Conservation (phyloP, 768 basidiomycete genomes). For the Cyclocybe cylindracea region DNA sequence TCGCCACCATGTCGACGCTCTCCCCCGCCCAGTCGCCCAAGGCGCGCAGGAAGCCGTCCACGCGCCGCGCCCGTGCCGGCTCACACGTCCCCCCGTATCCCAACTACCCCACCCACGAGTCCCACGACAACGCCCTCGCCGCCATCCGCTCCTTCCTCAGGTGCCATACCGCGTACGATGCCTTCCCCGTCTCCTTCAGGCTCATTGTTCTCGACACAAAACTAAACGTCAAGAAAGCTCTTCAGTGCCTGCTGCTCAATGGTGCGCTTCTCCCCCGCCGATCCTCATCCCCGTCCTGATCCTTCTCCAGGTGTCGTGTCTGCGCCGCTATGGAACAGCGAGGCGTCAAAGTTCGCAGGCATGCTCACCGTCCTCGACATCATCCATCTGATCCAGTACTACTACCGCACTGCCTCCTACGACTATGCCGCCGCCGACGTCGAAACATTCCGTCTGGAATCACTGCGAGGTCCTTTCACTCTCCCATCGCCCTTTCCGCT, state of each 20-base stretch:
- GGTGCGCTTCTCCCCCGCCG: slow-evolving; percentile 38
- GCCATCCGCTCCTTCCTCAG: slow-evolving; percentile 83
- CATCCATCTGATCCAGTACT: slow-evolving; percentile 98
- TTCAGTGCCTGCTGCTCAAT: slow-evolving; percentile 85
- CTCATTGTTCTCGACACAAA: slow-evolving; percentile 96
- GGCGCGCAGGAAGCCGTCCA: slow-evolving; percentile 56
- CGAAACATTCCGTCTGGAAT: slow-evolving; percentile 87
- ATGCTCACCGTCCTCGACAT: slow-evolving; percentile 99
- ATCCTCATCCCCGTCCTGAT: slow-evolving; percentile 10
- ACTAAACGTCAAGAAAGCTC: slow-evolving; percentile 92
- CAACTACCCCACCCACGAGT: slow-evolving; percentile 48
- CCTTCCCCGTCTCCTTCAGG: slow-evolving; percentile 95
- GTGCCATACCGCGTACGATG: slow-evolving; percentile 88
- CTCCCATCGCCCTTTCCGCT: slow-evolving; percentile 4
- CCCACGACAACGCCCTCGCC: slow-evolving; percentile 68
- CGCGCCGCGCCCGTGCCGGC: slow-evolving; percentile 51
- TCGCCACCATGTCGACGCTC: slow-evolving; percentile 41
- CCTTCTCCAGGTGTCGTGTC: slow-evolving; percentile 83
- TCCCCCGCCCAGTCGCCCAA: slow-evolving; percentile 53
- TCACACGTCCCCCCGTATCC: slow-evolving; percentile 56
- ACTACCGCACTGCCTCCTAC: slow-evolving; percentile 85
- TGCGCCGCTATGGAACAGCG: slow-evolving; percentile 97
- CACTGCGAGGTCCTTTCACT: slow-evolving; percentile 71
- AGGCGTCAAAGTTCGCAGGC: slow-evolving; percentile 88
- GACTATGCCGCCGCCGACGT: slow-evolving; percentile 89